These are phyloP conservation scores for Elsinoe fawcettii DNA, from an alignment of 2,329 filamentous ascomycete species.

Conservation along the genomic window DNA sequence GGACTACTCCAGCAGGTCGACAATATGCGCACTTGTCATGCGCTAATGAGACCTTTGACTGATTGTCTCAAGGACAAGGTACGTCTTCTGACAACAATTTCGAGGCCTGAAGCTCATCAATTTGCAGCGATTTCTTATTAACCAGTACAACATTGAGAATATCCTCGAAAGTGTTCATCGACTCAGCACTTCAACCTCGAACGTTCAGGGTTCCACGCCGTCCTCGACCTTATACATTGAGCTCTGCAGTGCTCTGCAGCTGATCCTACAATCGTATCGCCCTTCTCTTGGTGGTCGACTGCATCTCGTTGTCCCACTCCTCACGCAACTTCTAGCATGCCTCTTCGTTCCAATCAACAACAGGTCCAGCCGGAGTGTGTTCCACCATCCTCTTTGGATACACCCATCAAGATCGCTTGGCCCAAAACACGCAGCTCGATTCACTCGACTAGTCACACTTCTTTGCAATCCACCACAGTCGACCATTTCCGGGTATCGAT, in stretches of 20 bases:
- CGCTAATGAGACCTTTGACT: neutral
- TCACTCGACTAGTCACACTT: conserved; percentile 50
- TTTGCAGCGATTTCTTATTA: conserved; percentile 32
- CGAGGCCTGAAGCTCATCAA: neutral
- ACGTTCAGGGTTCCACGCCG: conserved; percentile 22
- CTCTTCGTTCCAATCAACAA: conserved; percentile 43
- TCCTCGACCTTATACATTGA: conserved; percentile 42
- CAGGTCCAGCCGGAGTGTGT: conserved; percentile 17
- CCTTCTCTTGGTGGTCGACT: conserved; percentile 52
- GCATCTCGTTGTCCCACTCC: conserved; percentile 49
- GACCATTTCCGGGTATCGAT: conserved; percentile 39
- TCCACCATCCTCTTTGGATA: conserved; percentile 30
- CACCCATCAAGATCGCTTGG: conserved; percentile 25
- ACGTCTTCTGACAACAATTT: neutral
- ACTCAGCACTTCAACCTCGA: conserved; percentile 28
- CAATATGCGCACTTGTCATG: neutral
- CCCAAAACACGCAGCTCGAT: conserved; percentile 41
- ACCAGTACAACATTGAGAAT: conserved; percentile 38
- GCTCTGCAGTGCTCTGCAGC: conserved; percentile 46
- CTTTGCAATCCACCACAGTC: conserved; percentile 55
- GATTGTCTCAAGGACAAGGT: conserved; percentile 5
- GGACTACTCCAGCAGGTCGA: neutral
- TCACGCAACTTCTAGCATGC: conserved; percentile 48
- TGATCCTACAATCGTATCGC: conserved; percentile 50
- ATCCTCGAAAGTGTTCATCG: conserved; percentile 32